phyloP scores from a whole-genome alignment of 2,329 filamentous ascomycete species.

The Microsporum audouinii region DNA sequence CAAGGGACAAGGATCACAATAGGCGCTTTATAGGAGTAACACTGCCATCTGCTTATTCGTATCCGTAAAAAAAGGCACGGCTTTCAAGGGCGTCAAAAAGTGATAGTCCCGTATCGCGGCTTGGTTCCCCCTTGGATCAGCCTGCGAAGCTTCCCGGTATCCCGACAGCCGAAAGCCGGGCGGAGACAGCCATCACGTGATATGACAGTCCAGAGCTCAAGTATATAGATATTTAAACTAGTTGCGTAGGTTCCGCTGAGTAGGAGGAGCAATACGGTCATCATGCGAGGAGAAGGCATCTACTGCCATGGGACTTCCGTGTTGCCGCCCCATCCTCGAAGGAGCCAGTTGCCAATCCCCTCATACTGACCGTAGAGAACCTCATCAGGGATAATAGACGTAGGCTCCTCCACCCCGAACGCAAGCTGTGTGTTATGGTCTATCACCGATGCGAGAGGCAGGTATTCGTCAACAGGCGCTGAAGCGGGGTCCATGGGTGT shows the following conservation, averaged over 20 bases:
- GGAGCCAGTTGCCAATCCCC: conserved; percentile 23
- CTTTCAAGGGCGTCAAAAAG: not conserved
- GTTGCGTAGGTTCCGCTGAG: not conserved
- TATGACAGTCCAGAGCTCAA: not conserved
- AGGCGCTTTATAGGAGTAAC: too few species aligned
- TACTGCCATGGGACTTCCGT: conserved; percentile 18
- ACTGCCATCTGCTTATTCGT: not conserved
- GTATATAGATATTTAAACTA: too few species aligned
- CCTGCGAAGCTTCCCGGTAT: conserved; percentile 17
- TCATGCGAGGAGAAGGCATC: not conserved
- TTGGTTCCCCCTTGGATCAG: conserved; percentile 16
- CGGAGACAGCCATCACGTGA: not conserved
- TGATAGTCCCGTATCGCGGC: conserved; percentile 6
- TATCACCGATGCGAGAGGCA: conserved; percentile 18
- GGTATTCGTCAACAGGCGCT: conserved; percentile 15
- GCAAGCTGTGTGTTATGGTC: conserved; percentile 15
- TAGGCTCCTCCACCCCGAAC: conserved; percentile 8
- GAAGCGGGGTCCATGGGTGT: conserved; percentile 12
- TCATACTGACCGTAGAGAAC: conserved; percentile 20
- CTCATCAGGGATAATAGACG: conserved; percentile 13
- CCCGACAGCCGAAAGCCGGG: conserved; percentile 4
- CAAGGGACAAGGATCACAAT: not conserved
- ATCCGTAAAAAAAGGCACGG: not conserved
- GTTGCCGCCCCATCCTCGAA: conserved; percentile 22
- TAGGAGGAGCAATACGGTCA: not conserved